A percentile compares a stretch with the other conserved stretches of the same genome.
Evolutionary conservation across 768 basidiomycete species (phyloP).

Genomic region (Termitomyces sp.): DNA sequence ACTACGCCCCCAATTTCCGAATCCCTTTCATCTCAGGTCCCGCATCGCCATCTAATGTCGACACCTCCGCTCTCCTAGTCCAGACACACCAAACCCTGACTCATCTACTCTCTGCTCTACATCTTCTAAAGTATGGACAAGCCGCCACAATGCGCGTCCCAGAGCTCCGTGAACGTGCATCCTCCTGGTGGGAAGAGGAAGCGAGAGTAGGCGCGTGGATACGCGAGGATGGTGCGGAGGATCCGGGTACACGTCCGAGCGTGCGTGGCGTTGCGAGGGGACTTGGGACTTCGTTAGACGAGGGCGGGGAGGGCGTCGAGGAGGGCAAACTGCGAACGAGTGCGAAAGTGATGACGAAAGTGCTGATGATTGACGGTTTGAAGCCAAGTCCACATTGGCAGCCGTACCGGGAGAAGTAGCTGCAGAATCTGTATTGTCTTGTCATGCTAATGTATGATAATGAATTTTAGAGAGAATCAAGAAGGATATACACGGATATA

Average conservation of each 20-base stretch:
- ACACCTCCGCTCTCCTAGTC: slow-evolving; percentile 17
- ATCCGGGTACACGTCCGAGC: neutral
- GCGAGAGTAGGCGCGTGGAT: slow-evolving; percentile 50
- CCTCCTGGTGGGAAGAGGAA: slow-evolving; percentile 58
- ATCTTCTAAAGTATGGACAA: slow-evolving; percentile 54
- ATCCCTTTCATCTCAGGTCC: slow-evolving; percentile 26
- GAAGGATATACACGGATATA: neutral
- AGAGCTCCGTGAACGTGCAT: slow-evolving; percentile 43
- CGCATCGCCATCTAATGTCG: slow-evolving; percentile 26
- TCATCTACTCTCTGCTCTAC: slow-evolving; percentile 43
- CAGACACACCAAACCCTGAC: slow-evolving; percentile 33
- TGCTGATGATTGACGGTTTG: slow-evolving; percentile 29
- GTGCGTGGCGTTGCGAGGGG: no score
- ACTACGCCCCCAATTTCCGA: slow-evolving; percentile 39
- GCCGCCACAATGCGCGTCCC: slow-evolving; percentile 58
- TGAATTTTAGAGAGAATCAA: neutral
- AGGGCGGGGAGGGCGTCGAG: slow-evolving; percentile 19
- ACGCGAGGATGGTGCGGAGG: slow-evolving; percentile 38
- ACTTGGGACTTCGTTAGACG: no score
- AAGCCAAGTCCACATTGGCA: slow-evolving; percentile 32
- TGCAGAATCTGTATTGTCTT: neutral
- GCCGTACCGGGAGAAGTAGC: neutral
- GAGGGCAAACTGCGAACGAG: slow-evolving; percentile 33
- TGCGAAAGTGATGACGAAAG: slow-evolving; percentile 31
- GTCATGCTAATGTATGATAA: neutral